Base-by-base conservation (phyloP, 345 rosid genomes). In the Firmiana major region DNA sequence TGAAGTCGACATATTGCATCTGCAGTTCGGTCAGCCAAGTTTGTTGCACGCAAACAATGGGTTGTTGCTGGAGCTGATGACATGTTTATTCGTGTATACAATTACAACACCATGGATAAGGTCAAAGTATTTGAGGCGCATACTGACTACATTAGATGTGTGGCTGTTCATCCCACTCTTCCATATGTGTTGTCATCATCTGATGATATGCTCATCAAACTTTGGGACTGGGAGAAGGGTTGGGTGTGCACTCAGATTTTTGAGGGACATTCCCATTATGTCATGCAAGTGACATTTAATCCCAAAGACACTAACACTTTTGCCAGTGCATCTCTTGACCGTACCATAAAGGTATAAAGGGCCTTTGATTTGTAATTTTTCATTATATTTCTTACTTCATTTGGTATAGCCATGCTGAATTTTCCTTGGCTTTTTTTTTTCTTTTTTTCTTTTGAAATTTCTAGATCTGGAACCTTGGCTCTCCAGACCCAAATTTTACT, bases 221-320 rank as follows among this genome's bases (percentile, higher is more conserved):
- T 97, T 77, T 97, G 99, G 99, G 98, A 97, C 80, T 97, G 99
- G 99, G 99, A 97, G 82, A 94, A 94, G 84, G 94, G 92, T 77
- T 97, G 99, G 99, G 86, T 84, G 38, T 94, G 97, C 78, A 87
- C 95, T 79, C 97, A 90, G 79, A 89, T 92, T 46, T 97, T 97
- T 74, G 99, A 94, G 85, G 99, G 99, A n/a, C 99, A 96, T 73
- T 96, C 99, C 9, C 99, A 96, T 85, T 94, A 93, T 90, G 98
- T 97, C 74, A 97, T 97, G 99, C 98, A 97, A 86, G 97, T 91
- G 48, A 90, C 98, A 22, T 91, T 97, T 79, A 92, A 91, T 81
- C 98, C 98, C 28, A 91, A 90, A 81, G 98, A 94, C 78, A 90
- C 93, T 68, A 89, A 94, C 80, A 94, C 98, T 70, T 97, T 97